Evolutionary conservation across 371 early-diverging fungal species (phyloP), one percentile per base, ranked within the genome.

Genomic region (Syncephalastrum monosporum): DNA sequence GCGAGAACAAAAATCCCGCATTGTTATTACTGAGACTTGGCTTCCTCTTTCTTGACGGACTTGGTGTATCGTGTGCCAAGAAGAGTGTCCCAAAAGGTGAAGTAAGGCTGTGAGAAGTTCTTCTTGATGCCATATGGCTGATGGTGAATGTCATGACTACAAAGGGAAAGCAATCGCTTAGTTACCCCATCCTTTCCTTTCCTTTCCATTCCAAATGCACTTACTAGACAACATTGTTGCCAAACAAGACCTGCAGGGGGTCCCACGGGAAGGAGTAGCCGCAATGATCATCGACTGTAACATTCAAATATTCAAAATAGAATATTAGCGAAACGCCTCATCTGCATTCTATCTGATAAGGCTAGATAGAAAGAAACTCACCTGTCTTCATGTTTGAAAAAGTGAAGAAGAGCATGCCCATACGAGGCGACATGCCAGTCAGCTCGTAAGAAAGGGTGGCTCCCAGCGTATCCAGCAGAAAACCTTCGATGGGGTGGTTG

Each of bases 181-280:
- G 41, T 23, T 14, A 29, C 27, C 38, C 2, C 7, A 16, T 19
- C 29, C n/a, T 2, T 21, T 21, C 21, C 19, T 13, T 50, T 42
- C 16, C 23, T 10, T 50, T 21, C 5, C 3, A 0, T 15, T 13
- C 15, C n/a, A 38, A 15, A 17, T 10, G 29, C 24, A 72, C 82
- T 77, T 81, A 84, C 83, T 88, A 90, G 60, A 68, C 80, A 2
- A 86, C 87, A 59, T 89, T 89, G 66, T 91, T 91, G 25, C 75
- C 65, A 69, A 88, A 89, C 16, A 84, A 53, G 14, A 65, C 67
- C 55, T 85, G 82, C 43, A 87, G 70, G 19, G 91, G 89, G 60
- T 87, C 82, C 81, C 85, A 90, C n/a, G 91, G 89, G 61, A 89
- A 75, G n/a, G 80, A 75, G 69, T 90, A 91, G 23, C 91, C 91